Base-by-base conservation (phyloP, 2,329 filamentous ascomycete species). In the Penicillium decumbens region DNA sequence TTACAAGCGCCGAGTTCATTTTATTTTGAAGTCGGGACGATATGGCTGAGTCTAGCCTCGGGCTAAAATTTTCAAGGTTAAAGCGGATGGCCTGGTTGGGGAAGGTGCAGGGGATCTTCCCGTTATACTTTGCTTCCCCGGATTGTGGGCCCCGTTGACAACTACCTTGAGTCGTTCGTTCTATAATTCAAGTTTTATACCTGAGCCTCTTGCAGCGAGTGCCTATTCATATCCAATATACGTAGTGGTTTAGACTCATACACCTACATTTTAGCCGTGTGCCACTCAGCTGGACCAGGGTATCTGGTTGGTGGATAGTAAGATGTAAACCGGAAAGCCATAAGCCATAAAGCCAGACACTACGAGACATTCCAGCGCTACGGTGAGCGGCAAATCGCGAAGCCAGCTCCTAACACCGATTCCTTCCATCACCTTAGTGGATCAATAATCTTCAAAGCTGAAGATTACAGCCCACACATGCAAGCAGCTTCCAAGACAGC, bases 371-470 rank as follows among this genome's bases (percentile, higher is more conserved):
- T 35, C 20, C 25, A 29, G 29, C 24, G 20, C 23, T 10, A 15
- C 38, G 49, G 49, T 49, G 52, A 41, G 47, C 28, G 47, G 47
- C 27, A 49, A 45, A 47, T 41, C 45, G n/a, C 32, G 27, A 46
- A 25, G 15, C 37, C 20, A 35, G 4, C 32, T 20, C 15, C 8
- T 6, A 18, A 37, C 15, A 20, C 18, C 33, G 9, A 20, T 5
- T 23, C 8, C 33, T 5, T 18, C 32, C 15, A 20, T 35, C 29
- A 32, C 29, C 29, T 32, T 32, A 32, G n/a, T n/a, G 13, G 9
- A 32, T n/a, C 6, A 32, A 32, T 32, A 32, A 32, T 7, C 13
- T 6, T n/a, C n/a, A 15, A 15, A 32, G 13, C 27, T 32, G 6
- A 32, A 15, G 13, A 15, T 32, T 6, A 27, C 24, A 32, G 35